phyloP scores from a whole-genome alignment of 352 stramenopile species.

The Salisapilia sapeloensis region DNA sequence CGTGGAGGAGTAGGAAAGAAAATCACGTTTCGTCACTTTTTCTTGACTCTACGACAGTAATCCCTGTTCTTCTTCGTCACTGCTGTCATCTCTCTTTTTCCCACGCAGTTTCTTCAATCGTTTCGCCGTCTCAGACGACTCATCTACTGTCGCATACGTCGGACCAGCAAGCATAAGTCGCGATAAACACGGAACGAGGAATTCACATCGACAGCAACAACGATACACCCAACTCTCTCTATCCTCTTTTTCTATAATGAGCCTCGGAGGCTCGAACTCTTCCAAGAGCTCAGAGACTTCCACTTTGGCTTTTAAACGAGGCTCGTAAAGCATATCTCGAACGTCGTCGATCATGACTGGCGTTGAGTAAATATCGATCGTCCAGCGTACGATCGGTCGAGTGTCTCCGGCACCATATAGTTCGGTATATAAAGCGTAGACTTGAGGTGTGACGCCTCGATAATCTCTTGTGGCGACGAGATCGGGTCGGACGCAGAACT shows the following conservation, averaged over 20 bases:
- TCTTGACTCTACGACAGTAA: no score
- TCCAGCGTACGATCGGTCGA: constrained; percentile 60
- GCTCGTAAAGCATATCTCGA: constrained; percentile 44
- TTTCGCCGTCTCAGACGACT: constrained; percentile 5
- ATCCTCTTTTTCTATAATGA: constrained; percentile 1
- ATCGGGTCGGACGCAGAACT: constrained; percentile 41
- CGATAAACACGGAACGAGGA: constrained; percentile 46
- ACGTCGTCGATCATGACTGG: constrained; percentile 67
- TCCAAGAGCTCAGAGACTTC: constrained; percentile 49
- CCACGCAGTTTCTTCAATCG: constrained; percentile 4
- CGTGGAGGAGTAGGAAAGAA: not conserved
- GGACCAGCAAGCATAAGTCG: constrained; percentile 40
- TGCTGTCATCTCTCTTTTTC: constrained; percentile 10
- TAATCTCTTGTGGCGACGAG: constrained; percentile 55
- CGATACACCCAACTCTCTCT: constrained; percentile 43
- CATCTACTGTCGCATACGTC: constrained; percentile 33
- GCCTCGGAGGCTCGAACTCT: constrained; percentile 9
- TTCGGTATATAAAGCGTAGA: constrained; percentile 61
- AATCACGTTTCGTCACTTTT: not conserved
- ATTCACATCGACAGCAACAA: constrained; percentile 62
- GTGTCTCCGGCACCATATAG: constrained; percentile 46
- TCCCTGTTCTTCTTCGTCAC: no score
- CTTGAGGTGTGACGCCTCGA: constrained; percentile 57
- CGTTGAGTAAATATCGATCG: constrained; percentile 58
- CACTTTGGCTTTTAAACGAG: constrained; percentile 39